These are phyloP conservation scores for Trichosporon coremiiforme DNA, from an alignment of 1,284 basidiomycete species.

Conservation along the genomic window DNA sequence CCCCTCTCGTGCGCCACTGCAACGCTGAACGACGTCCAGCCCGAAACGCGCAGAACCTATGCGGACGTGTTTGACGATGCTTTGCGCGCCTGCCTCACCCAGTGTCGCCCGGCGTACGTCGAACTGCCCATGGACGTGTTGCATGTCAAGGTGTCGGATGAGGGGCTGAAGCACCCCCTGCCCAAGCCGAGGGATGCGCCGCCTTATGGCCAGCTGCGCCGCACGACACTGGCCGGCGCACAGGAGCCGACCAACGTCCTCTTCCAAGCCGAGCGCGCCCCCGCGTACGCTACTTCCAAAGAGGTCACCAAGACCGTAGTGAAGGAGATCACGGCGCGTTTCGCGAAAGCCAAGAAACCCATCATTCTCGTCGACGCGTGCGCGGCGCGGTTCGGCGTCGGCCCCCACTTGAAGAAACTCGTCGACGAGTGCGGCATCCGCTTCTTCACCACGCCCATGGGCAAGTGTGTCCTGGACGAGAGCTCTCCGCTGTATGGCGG, in stretches of 20 bases:
- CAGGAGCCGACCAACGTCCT: conserved; percentile 23
- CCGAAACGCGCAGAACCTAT: conserved; percentile 59
- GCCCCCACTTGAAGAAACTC: conserved; percentile 69
- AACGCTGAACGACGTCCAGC: conserved; percentile 61
- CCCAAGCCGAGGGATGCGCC: conserved; percentile 33
- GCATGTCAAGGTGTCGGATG: conserved; percentile 67
- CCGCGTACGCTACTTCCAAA: conserved; percentile 60
- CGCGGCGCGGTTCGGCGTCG: conserved; percentile 74
- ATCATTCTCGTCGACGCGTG: conserved; percentile 88
- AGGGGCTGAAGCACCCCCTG: conserved; percentile 61
- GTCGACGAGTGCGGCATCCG: conserved; percentile 69
- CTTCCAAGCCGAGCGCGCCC: conserved; percentile 12
- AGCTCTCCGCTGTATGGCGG: conserved; percentile 83
- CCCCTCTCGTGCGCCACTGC: conserved; percentile 76
- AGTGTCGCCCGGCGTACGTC: conserved; percentile 85
- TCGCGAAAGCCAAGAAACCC: conserved; percentile 68
- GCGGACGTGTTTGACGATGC: conserved; percentile 75
- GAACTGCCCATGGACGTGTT: conserved; percentile 85
- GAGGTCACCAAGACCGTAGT: conserved; percentile 70
- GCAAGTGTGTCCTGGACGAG: conserved; percentile 80
- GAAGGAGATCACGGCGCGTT: conserved; percentile 67
- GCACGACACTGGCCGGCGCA: conserved; percentile 1
- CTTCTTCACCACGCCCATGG: conserved; percentile 71
- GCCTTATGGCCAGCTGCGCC: conserved; percentile 20
- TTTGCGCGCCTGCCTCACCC: conserved; percentile 68